Evolutionary conservation across 2,329 filamentous ascomycete genomes (phyloP).

Genomic region (Alternaria gaisen): DNA sequence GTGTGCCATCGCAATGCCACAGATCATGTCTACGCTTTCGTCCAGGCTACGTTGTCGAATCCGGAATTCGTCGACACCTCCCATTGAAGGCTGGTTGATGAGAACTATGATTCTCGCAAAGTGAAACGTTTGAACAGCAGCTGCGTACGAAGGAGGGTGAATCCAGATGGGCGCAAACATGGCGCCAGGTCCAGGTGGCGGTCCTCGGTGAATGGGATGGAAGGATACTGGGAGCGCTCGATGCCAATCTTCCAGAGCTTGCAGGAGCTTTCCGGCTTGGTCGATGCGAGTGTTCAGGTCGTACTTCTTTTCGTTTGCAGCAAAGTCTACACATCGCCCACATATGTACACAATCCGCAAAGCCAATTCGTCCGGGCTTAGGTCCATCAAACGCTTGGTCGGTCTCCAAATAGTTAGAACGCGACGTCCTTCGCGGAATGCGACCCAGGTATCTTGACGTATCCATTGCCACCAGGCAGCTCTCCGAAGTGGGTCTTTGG

Average conservation of each 20-base stretch:
- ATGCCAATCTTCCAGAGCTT: slow-evolving; percentile 62
- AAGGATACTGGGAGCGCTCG: slow-evolving; percentile 57
- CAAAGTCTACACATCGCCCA: slow-evolving; percentile 66
- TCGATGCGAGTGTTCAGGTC: slow-evolving; percentile 58
- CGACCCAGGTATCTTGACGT: slow-evolving; percentile 72
- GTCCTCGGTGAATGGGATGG: slow-evolving; percentile 50
- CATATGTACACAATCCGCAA: slow-evolving; percentile 64
- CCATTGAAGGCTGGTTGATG: slow-evolving; percentile 61
- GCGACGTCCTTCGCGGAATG: slow-evolving; percentile 66
- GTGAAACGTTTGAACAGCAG: slow-evolving; percentile 62
- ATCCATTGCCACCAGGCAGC: slow-evolving; percentile 74
- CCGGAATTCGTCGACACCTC: slow-evolving; percentile 60
- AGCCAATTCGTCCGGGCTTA: slow-evolving; percentile 65
- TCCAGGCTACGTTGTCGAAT: slow-evolving; percentile 56
- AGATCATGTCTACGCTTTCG: slow-evolving; percentile 60
- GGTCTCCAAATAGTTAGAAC: slow-evolving; percentile 68
- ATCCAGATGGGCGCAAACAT: slow-evolving; percentile 40
- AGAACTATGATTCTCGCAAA: slow-evolving; percentile 64
- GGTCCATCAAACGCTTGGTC: slow-evolving; percentile 56
- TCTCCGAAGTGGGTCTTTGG: slow-evolving; percentile 61
- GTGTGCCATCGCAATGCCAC: slow-evolving; percentile 59
- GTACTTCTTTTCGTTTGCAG: slow-evolving; percentile 60
- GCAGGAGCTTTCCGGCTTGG: slow-evolving; percentile 57
- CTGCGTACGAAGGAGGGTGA: slow-evolving; percentile 46
- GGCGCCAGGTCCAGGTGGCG: slow-evolving; percentile 19